A percentile compares a stretch with the other conserved stretches of the same genome.
phyloP scores from a whole-genome alignment of 148 eudicot species.

The Dysphania ambrosioides region DNA sequence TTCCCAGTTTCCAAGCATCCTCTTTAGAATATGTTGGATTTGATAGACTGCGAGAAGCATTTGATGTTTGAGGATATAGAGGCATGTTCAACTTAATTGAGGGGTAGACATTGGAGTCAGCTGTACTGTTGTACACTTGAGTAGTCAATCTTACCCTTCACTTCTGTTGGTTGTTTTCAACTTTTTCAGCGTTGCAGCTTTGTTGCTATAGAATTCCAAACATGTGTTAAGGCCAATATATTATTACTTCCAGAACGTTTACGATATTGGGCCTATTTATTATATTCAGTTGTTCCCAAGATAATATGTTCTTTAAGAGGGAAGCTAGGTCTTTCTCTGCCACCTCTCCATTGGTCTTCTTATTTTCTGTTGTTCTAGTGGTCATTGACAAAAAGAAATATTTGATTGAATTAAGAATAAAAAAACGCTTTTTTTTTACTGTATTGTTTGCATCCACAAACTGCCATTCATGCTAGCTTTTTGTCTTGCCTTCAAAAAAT shows the following conservation, averaged over 20 bases:
- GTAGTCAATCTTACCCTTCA: neutral
- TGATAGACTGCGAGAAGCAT: neutral
- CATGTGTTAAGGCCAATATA: neutral
- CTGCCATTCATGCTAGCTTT: neutral
- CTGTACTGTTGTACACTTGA: neutral
- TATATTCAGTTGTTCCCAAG: neutral
- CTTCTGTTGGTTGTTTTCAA: too few species aligned
- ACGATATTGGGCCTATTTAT: neutral
- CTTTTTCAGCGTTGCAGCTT: neutral
- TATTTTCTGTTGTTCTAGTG: neutral
- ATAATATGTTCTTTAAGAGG: neutral
- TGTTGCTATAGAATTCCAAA: neutral
- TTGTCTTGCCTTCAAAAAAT: constrained; percentile 20
- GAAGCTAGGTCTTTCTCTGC: neutral
- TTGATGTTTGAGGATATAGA: neutral
- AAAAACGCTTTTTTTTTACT: too few species aligned
- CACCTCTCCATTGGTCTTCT: neutral
- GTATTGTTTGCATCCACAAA: neutral
- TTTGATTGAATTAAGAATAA: too few species aligned
- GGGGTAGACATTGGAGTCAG: neutral
- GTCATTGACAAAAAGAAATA: neutral
- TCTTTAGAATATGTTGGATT: neutral
- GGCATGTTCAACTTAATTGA: neutral
- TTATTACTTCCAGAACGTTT: too few species aligned
- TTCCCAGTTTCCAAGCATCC: neutral